These are phyloP conservation scores for Kluyveromyces marxianus DNA, from an alignment of 1,139 yeast species.

Conservation along the genomic window DNA sequence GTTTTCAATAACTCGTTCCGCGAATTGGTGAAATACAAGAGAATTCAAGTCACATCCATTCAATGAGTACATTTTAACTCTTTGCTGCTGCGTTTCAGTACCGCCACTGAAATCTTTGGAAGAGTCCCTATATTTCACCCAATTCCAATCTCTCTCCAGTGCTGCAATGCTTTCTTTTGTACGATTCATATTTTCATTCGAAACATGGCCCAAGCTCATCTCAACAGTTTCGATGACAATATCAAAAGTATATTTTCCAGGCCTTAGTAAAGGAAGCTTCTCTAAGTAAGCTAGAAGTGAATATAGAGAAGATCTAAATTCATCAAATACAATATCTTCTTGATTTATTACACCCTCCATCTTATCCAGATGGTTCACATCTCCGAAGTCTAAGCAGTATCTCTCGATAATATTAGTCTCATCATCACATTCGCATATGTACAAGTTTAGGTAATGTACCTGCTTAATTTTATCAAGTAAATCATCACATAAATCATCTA, in stretches of 20 bases:
- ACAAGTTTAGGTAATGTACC: conserved; percentile 19
- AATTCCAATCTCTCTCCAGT: conserved; percentile 25
- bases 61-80: conserved; percentile 23
- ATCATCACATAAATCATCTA: conserved; percentile 27
- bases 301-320: conserved; percentile 26
- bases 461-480: conserved; percentile 20
- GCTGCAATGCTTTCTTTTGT: conserved; percentile 12
- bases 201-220: conserved; percentile 21
- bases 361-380: conserved; percentile 18
- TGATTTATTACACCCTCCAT: conserved; percentile 9
- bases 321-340: conserved; percentile 23
- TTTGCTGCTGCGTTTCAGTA: conserved; percentile 11
- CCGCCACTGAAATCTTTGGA: conserved; percentile 6
- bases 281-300: conserved; percentile 22
- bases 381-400: conserved; percentile 28
- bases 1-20: conserved; percentile 14
- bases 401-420: conserved; percentile 21
- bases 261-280: conserved; percentile 18
- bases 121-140: conserved; percentile 23
- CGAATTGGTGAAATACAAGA: conserved; percentile 21
- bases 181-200: conserved; percentile 8
- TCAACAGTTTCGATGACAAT: conserved; percentile 24
- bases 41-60: conserved; percentile 29
- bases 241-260: conserved; percentile 24
- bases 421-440: conserved; percentile 18